phyloP scores from a whole-genome alignment of 2,329 filamentous ascomycete species.

The Phyllosticta capitalensis region DNA sequence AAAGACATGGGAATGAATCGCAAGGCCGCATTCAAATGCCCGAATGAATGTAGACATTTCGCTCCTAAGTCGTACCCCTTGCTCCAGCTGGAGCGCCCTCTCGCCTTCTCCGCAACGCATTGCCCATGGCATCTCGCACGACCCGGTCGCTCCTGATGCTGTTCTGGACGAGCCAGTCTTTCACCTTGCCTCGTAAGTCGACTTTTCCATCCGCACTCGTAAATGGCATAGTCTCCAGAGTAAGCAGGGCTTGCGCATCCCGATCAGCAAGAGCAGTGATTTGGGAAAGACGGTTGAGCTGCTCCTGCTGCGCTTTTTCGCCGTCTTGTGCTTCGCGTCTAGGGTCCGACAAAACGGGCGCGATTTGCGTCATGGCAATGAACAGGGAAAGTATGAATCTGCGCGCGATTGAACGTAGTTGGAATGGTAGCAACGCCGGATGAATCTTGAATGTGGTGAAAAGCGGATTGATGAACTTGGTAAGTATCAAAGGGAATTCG shows the following conservation, averaged over 20 bases:
- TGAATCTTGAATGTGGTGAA: constrained; percentile 34
- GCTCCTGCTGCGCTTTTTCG: constrained; percentile 39
- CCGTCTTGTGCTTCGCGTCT: neutral
- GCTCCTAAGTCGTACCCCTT: constrained; percentile 16
- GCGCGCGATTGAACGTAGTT: constrained; percentile 65
- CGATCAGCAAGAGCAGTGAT: constrained; percentile 51
- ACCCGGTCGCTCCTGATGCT: constrained; percentile 70
- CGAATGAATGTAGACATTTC: neutral
- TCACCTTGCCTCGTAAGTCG: constrained; percentile 61
- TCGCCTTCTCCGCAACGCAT: constrained; percentile 54
- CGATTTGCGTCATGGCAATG: constrained; percentile 27
- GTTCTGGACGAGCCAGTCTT: constrained; percentile 82
- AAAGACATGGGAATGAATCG: neutral
- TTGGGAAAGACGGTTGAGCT: constrained; percentile 57
- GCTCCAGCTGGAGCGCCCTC: constrained; percentile 54
- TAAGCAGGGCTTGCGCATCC: constrained; percentile 62
- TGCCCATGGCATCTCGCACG: constrained; percentile 69
- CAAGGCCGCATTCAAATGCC: neutral
- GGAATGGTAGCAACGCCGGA: constrained; percentile 70
- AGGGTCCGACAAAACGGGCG: constrained; percentile 27
- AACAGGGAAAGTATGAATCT: constrained; percentile 58
- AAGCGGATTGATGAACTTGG: constrained; percentile 40
- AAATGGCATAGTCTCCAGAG: constrained; percentile 74
- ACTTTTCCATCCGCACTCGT: constrained; percentile 57
- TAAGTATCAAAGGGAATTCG: constrained; percentile 33